Evolutionary conservation across 208 protist genomes (phyloP), one percentile per base, ranked within the genome.

Genomic region (Leishmania braziliensis): DNA sequence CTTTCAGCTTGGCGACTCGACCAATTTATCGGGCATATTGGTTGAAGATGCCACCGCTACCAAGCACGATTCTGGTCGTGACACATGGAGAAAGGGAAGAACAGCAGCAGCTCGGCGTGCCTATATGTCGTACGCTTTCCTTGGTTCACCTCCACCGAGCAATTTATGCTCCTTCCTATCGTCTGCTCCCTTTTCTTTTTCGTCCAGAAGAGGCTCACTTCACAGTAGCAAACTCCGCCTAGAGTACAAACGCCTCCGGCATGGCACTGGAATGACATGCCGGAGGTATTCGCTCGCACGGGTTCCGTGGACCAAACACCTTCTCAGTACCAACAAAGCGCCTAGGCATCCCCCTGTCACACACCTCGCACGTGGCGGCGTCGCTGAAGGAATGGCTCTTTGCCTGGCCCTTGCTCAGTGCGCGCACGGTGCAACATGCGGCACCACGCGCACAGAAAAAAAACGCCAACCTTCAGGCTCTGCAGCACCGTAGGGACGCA

Each of bases 401-500:
- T 12, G 62, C 29, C 29, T 68, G 62, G 0, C 62, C 62, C 62
- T 39, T 12, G 62, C 20, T 8, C 20, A 20, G 20, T 72, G 18
- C 48, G 6, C 48, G n/a, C 23, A 23, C 43, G 12, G 12, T 9
- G 18, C n/a, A 33, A 54, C n/a, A 23, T 93, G 81, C 12, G 66
- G 75, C 33, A 92, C 79, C n/a, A 79, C 80, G 50, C 76, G 83
- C 10, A 60, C 73, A 53, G 90, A 90, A 48, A 90, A 90, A 90
- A 92, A 33, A 89, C 68, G 56, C 86, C 86, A 12, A 92, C 68
- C 33, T 84, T 84, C 16, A 85, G 88, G 60, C 86, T 88, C 81
- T 93, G 89, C 75, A 95, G 80, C 33, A 77, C 56, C 48, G 78
- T 80, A 1, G 92, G 88, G n/a, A 91, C 54, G 48, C 79, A 74